Evolutionary conservation across 306 rosid species (phyloP), one percentile per base, ranked within the genome.

Genomic region (Cicer chorassanicum): DNA sequence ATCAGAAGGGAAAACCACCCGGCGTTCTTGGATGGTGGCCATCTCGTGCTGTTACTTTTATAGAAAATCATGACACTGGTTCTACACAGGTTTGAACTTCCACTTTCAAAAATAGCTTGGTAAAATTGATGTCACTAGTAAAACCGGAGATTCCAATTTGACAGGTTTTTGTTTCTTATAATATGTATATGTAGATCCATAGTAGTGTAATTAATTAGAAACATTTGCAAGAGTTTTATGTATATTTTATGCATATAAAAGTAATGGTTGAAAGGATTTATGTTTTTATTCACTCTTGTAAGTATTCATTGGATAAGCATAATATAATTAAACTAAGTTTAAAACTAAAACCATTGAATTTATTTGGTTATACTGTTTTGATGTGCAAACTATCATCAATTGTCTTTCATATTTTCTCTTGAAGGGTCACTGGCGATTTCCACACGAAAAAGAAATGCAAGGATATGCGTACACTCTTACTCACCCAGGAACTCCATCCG

Each of bases 11-110:
- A 45, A 87, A 92, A 76, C 98, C 99, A 77, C 99, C 99, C 4
- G 99, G 98, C 48, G 99, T 95, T 64, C 82, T 92, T 73, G 98
- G 99, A 73, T 95, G 98, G 99, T 95, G 99, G 99, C 96, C 98
- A 44, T 95, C 99, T 75, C 99, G 99, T 50, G 99, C 99, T 63
- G 88, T 95, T 81, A 95, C 97, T 66, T 92, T 95, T 75, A 92
- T 95, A 70, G 99, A 95, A 88, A 92, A 95, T 78, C 99, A 95
- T 36, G 99, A 95, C 83, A 95, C 99, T 69, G 98, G 98, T 70
- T 95, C 99, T 43, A 95, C 99, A 74, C 99, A 95, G 99, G 99
- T 95, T 81, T 69, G 78, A 45, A 65, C 65, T 65, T 36, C 44
- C 68, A 61, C 55, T 40, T 24, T 68, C 16, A 46, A 73, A 73